Evolutionary conservation across 352 stramenopile species (phyloP), one percentile per base, ranked within the genome.

Genomic region (Globisporangium takayamanum): DNA sequence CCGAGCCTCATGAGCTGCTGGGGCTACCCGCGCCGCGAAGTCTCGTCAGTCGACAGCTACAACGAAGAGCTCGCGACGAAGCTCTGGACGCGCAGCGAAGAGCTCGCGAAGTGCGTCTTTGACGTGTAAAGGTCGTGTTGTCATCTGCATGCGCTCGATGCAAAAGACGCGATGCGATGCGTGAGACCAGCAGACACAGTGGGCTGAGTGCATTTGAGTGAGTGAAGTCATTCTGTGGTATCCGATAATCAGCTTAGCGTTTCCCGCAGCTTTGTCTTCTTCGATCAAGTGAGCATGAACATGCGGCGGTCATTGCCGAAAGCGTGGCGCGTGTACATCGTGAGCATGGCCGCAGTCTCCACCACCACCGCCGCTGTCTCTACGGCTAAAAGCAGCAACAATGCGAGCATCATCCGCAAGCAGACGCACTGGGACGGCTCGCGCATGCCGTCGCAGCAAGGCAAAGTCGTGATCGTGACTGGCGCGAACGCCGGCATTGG

Each of bases 401-500:
- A 28, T n/a, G 22, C 16, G 18, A 30, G 15, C 15, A 12, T 42
- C 18, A 15, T 30, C 3, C 49, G 15, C 22, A 52, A 22, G 28
- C 26, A 47, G 44, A 28, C 33, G 44, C 44, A 26, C 8, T 68
- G 65, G 68, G 51, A 75, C 30, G 64, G 26, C 25, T 64, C 65
- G 3, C 41, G 37, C 37, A 76, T 85, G 33, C 44, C 69, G 33
- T 68, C 72, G 15, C 66, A 75, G 58, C 33, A 59, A 11, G 76
- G 59, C 28, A 95, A 80, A 37, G 49, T 96, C 28, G 85, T 72
- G 28, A 70, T 96, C 67, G 83, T 97, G 39, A 97, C 88, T 6
- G 88, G 88, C 36, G 70, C 65, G 51, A 95, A 93, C 65, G 84
- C 79, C 18, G 86, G 89, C 10, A 86, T 97, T 60, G 89, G 89